Evolutionary conservation across 495 filamentous ascomycete species (phyloP), one percentile per base, ranked within the genome.

Genomic region (Penicillium antarcticum): DNA sequence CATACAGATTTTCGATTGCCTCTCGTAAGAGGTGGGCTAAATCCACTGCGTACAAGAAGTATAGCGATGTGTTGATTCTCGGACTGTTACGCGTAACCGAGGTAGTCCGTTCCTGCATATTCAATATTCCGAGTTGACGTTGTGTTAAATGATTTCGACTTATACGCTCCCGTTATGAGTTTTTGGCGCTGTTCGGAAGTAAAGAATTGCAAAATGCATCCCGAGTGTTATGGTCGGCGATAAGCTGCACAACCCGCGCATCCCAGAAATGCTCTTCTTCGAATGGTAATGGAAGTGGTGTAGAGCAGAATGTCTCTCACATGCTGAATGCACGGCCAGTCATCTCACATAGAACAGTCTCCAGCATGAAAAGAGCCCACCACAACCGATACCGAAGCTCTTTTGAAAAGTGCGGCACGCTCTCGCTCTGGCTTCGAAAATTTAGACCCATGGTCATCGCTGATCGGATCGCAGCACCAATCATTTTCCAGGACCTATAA

Each of bases 401-500:
- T 48, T 77, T 81, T 5, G 83, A 76, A 12, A 68, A 51, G 32
- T 78, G 69, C 11, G 59, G 53, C 19, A 83, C 56, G 5, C 66
- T 66, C 10, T 62, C 68, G 32, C 71, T 79, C 32, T 82, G 76
- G 54, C 78, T 87, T 16, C 81, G 79, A 17, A 86, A 61, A 52
- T 87, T 81, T 17, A 88, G 65, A 11, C 83, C 84, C 46, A 87
- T 76, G 0, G 76, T 74, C 33, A 79, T 65, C 5, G 80, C 81
- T 50, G 80, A 77, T 36, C 82, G 76, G 47, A 87, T 70, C 10
- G 81, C 78, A 33, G 83, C 67, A 18, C 83, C 84, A 59, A 72
- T 75, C 23, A 80, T 69, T 54, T 76, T 73, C 82, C 82, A 88
- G 26, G 84, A 77, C 56, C 84, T 85, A 23, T 46, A 31, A 11